Percentiles rank a stretch among this genome's conserved stretches.
Evolutionary conservation across 2,329 filamentous ascomycete species (phyloP).

Genomic region (Lecanosticta acicola): DNA sequence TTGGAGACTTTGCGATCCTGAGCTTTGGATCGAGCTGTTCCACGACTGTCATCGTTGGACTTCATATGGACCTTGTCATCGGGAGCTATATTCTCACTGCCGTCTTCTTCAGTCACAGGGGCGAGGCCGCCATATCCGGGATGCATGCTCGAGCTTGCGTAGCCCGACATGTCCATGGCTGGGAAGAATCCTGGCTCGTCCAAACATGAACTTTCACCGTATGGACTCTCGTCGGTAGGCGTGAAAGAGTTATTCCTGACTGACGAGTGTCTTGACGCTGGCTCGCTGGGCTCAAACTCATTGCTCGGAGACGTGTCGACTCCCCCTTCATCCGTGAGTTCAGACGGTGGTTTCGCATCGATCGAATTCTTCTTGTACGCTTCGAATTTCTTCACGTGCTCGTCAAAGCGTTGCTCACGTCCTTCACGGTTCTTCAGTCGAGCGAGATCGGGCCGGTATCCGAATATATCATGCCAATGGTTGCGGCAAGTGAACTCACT

Average conservation of each 20-base stretch:
- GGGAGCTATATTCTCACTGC: not conserved
- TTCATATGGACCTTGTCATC: not conserved
- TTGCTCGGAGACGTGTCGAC: not conserved
- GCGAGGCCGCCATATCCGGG: not conserved
- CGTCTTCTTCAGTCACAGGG: not conserved
- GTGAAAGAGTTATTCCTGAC: not conserved
- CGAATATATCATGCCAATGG: slow-evolving; percentile 10
- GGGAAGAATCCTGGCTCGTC: not conserved
- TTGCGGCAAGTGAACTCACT: slow-evolving; percentile 8
- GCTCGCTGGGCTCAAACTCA: not conserved
- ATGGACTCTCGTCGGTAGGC: not conserved
- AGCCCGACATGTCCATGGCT: not conserved
- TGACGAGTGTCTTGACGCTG: not conserved
- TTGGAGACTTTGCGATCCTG: not conserved
- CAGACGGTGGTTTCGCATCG: not conserved
- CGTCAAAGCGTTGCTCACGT: slow-evolving; percentile 1
- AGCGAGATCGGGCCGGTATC: slow-evolving; percentile 4
- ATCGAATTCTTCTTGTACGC: not conserved
- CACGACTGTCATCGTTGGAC: not conserved
- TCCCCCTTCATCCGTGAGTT: too few species aligned
- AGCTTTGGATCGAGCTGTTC: not conserved
- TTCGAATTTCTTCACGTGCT: slow-evolving; percentile 1
- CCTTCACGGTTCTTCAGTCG: slow-evolving; percentile 6
- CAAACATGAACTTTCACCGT: not conserved
- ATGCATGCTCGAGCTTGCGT: not conserved